Conservation (phyloP, 208 protist genomes). For the Polymyxa betae region DNA sequence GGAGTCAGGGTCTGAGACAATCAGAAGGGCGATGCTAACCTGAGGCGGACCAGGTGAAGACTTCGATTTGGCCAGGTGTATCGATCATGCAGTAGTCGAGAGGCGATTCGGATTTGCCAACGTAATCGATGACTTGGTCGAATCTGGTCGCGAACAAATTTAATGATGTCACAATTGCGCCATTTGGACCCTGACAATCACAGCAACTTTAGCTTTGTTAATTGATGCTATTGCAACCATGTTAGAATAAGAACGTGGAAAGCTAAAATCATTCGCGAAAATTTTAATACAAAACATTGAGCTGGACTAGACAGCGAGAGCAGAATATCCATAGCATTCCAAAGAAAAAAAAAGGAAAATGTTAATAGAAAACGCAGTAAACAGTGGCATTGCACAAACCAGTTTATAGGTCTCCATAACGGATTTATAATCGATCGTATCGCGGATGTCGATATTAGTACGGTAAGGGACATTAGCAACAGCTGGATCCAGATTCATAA, state of each 20-base stretch:
- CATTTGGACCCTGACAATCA: conserved; percentile 92
- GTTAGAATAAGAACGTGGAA: too few species aligned
- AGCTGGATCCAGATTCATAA: conserved; percentile 97
- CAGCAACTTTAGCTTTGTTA: too few species aligned
- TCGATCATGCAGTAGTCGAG: conserved; percentile 93
- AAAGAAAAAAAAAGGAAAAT: too few species aligned
- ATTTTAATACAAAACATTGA: too few species aligned
- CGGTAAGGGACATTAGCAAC: conserved; percentile 89
- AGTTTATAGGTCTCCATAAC: conserved; percentile 43
- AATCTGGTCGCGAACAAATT: conserved; percentile 98
- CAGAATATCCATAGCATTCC: too few species aligned
- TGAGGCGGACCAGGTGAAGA: conserved; percentile 97
- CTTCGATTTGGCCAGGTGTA: conserved; percentile 98
- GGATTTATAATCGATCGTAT: conserved; percentile 95
- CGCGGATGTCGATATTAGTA: conserved; percentile 97
- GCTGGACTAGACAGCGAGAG: too few species aligned
- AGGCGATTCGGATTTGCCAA: conserved; percentile 73
- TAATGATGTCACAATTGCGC: conserved; percentile 96
- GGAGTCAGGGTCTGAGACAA: not conserved
- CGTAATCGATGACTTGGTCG: conserved; percentile 90
- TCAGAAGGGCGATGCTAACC: conserved; percentile 68
- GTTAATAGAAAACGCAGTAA: not conserved
- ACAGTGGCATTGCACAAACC: not conserved
- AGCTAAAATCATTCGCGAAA: too few species aligned
- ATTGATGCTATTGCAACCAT: too few species aligned